Base-by-base conservation (phyloP, 305 asterid genomes). In the Fraxinus greggii region DNA sequence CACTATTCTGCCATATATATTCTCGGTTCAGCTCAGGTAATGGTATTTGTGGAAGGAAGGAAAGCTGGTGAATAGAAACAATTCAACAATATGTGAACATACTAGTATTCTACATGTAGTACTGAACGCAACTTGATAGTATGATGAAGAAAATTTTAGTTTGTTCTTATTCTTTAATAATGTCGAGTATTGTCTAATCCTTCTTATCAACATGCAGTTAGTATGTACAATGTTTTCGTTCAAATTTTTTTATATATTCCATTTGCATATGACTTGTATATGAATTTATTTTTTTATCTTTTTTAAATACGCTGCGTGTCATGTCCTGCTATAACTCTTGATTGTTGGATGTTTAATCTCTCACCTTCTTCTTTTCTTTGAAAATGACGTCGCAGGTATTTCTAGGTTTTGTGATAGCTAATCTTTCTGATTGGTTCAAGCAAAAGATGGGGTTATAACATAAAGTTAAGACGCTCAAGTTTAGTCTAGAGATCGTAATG, bases 21-120 rank as follows among this genome's bases (percentile, higher is more conserved):
- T 82, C 93, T 96, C 36, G 99, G 99, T 80, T 96, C 98, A 4
- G 92, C 81, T 84, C 99, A 96, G 98, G 99, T 95, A 87, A 54
- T 78, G 38, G 63, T 29, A 7, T 21, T 69, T 26, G 38, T 0
- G 77, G 72, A 29, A 51, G 40, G 77, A 19, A 19, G 59, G 21
- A 42, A 24, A 31, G 1, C 26, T 9, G 15, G 17, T 36, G 10
- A 61, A 61, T 59, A 0, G 19, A 59, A n/a, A 5, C 69, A n/a
- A 0, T 0, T 59, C 24, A 21, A 59, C 9, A 59, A 59, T 59
- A 48, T 0, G 69, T 19, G 69, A 59, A 59, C 13, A 7, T 6
- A 7, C 13, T n/a, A 59, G 13, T 19, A 56, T 56, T 54, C 26
- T 54, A 19, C 65, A 21, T 59, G 8, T 59, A 59, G 28, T 59